phyloP scores from a whole-genome alignment of 495 filamentous ascomycete species.

The Mycothermus thermophilus region DNA sequence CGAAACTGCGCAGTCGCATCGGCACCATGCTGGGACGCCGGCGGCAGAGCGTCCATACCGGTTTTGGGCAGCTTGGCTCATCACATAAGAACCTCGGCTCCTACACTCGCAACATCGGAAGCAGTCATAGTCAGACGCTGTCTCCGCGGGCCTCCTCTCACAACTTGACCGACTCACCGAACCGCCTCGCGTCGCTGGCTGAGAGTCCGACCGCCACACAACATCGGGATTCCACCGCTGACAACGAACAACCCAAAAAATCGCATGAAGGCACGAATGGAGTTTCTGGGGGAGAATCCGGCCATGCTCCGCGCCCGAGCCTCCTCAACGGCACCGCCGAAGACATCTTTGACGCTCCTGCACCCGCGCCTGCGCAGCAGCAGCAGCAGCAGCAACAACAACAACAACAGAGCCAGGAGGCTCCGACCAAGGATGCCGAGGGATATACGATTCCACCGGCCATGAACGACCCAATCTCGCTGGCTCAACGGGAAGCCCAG shows the following conservation, averaged over 20 bases:
- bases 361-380: constrained; percentile 33
- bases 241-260: constrained; percentile 19
- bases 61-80: constrained; percentile 31
- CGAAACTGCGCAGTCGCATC: constrained; percentile 48
- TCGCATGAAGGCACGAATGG: constrained; percentile 35
- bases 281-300: constrained; percentile 13
- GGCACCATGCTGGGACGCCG: constrained; percentile 68
- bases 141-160: constrained; percentile 41
- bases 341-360: constrained; percentile 32
- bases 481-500: constrained; percentile 63
- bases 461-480: constrained; percentile 65
- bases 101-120: constrained; percentile 39
- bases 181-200: constrained; percentile 36
- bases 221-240: constrained; percentile 15
- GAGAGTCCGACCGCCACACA: constrained; percentile 27
- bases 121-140: constrained; percentile 33
- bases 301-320: constrained; percentile 13
- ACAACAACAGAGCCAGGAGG: constrained; percentile 22
- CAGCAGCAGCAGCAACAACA: too few species aligned
- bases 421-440: constrained; percentile 39
- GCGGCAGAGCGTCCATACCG: constrained; percentile 43
- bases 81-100: constrained; percentile 32
- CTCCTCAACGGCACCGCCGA: constrained; percentile 27
- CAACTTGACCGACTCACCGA: constrained; percentile 39
- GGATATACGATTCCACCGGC: constrained; percentile 57